These are phyloP conservation scores for Didymella pinodella DNA, from an alignment of 2,329 filamentous ascomycete species.

Conservation along the genomic window DNA sequence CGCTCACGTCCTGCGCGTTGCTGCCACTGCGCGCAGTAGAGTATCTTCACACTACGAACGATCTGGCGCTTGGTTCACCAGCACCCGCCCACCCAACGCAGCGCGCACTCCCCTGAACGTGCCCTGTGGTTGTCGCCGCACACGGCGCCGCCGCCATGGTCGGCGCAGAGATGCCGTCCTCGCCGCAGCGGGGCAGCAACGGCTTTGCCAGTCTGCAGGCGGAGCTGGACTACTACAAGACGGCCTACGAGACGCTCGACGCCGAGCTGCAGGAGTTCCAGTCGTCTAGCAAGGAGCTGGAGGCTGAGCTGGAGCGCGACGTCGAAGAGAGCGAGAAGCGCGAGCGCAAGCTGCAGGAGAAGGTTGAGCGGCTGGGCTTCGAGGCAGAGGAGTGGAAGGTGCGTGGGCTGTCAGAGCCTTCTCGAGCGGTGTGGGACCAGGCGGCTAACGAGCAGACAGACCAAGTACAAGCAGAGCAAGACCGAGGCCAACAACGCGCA, in stretches of 20 bases:
- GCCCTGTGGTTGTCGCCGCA: conserved; percentile 25
- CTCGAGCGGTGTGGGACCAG: neutral
- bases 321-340: conserved; percentile 94
- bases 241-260: conserved; percentile 92
- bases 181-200: conserved; percentile 42
- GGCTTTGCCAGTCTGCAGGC: conserved; percentile 64
- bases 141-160: conserved; percentile 40
- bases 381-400: conserved; percentile 99
- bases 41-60: neutral
- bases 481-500: conserved; percentile 85
- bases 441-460: conserved; percentile 58
- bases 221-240: conserved; percentile 92
- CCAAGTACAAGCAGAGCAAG: conserved; percentile 96
- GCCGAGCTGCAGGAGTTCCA: conserved; percentile 93
- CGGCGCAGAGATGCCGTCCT: conserved; percentile 41
- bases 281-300: conserved; percentile 89
- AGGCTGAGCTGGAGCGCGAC: conserved; percentile 94
- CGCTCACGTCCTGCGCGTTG: conserved; percentile 14
- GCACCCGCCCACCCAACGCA: conserved; percentile 34
- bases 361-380: conserved; percentile 82
- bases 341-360: conserved; percentile 84
- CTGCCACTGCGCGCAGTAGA: conserved; percentile 18
- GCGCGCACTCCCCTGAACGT: conserved; percentile 38
- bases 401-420: conserved; percentile 44
- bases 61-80: conserved; percentile 17